Evolutionary conservation across 2,329 filamentous ascomycete genomes (phyloP).

Genomic region (Aureobasidium uvarum): DNA sequence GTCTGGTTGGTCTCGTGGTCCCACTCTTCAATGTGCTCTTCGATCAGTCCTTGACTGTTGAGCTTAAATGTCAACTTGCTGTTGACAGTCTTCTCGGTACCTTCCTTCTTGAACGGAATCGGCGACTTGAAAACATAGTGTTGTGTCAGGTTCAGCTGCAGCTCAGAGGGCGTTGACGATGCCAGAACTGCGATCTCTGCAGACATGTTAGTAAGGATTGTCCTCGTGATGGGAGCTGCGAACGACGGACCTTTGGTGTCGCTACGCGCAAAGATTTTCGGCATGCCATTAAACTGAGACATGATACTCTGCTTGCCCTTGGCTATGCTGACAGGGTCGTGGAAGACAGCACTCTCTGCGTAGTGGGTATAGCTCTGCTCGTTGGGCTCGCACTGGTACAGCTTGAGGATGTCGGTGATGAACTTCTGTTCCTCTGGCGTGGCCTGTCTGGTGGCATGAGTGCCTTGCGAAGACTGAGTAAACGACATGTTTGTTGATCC

Average conservation of each 20-base stretch:
- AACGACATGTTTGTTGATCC: background rate
- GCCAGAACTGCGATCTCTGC: conserved; percentile 28
- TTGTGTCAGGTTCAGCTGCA: conserved; percentile 34
- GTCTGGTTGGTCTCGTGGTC: conserved; percentile 34
- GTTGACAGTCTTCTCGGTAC: conserved; percentile 33
- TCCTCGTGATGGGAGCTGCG: background rate
- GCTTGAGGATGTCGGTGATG: conserved; percentile 33
- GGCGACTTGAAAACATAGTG: conserved; percentile 36
- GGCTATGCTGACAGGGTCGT: conserved; percentile 35
- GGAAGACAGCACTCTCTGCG: conserved; percentile 33
- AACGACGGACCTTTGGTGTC: conserved; percentile 29
- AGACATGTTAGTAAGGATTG: background rate
- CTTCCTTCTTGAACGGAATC: conserved; percentile 27
- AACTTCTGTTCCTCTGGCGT: conserved; percentile 26
- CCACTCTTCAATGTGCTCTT: conserved; percentile 36
- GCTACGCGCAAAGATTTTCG: conserved; percentile 33
- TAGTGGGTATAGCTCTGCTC: conserved; percentile 34
- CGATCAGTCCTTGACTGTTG: conserved; percentile 32
- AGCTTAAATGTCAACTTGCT: conserved; percentile 34
- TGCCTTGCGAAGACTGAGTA: conserved; percentile 19
- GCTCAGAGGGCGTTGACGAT: conserved; percentile 26
- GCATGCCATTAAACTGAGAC: conserved; percentile 36
- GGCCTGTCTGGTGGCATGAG: conserved; percentile 6
- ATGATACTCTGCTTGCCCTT: conserved; percentile 34
- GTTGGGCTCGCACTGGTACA: conserved; percentile 32